Base-by-base conservation (phyloP, 352 stramenopile species). In the Plasmopara halstedii region DNA sequence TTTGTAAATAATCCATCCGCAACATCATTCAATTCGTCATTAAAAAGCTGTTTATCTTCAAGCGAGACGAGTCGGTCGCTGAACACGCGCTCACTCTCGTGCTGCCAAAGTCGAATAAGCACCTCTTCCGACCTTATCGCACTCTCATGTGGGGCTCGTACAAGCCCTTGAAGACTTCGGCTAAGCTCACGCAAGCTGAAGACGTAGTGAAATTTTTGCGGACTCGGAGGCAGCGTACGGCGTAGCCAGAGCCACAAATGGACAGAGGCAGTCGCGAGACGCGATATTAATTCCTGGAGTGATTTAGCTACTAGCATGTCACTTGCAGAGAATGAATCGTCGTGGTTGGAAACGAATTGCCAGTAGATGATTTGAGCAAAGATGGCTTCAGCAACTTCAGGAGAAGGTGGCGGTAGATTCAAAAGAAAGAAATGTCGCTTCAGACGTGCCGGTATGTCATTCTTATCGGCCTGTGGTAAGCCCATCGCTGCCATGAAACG, bases 351-450 rank as follows among this genome's bases (percentile, higher is more conserved):
- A 14, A 56, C 27, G 23, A 85, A 84, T 5, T 61, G 62, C 53
- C 72, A 83, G 6, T 58, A 61, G 5, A 85, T 64, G 41, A 97
- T 83, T 48, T 88, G 74, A 0, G 83, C 83, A 42, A 88, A 97
- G 42, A 97, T 96, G 10, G 77, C 58, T 33, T 95, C 74, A 1
- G 95, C 85, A 8, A 87, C 72, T n/a, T 89, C 70, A 1, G 59
- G 50, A 1, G 75, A 73, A 0, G 85, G 83, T 19, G 85, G 57
- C 17, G 90, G 53, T 14, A 97, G 48, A 46, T 95, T 94, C 14
- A 95, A 64, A 10, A 89, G 64, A 43, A 95, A 83, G 59, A 97
- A 97, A 45, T 95, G 85, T 1, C 85, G 67, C 50, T 95, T 96
- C 15, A 97, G 67, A 1, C 88, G 68, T 54, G 89, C 91, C 20